Conservation (phyloP, 805 yeast species). For the Priceomyces medius region DNA sequence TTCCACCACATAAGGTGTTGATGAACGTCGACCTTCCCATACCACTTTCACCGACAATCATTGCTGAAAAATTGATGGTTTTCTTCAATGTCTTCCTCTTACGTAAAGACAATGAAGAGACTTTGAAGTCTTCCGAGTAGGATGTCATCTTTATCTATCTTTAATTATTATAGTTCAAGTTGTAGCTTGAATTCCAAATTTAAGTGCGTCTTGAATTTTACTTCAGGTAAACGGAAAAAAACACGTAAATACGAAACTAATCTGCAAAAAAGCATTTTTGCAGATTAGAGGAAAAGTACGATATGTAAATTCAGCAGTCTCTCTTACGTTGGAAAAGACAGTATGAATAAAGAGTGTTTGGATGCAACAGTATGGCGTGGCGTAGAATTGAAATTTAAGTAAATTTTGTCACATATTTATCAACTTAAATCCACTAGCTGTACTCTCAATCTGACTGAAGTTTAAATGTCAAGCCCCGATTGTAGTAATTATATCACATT, state of each 20-base stretch:
- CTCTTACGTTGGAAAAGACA: no score
- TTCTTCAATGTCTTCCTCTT: slow-evolving; percentile 80
- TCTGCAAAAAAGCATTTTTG: slow-evolving; percentile 1
- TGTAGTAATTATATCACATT: no score
- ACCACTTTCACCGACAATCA: slow-evolving; percentile 88
- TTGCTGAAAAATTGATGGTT: slow-evolving; percentile 78
- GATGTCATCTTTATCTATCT: slow-evolving; percentile 3
- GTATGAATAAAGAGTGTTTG: no score
- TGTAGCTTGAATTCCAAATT: neutral
- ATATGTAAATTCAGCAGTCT: no score
- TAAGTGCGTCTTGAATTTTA: slow-evolving; percentile 1
- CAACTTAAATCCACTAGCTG: no score
- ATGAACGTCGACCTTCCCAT: slow-evolving; percentile 90
- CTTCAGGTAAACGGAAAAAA: slow-evolving; percentile 1
- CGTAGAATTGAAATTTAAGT: no score
- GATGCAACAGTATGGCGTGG: no score
- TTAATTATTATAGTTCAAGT: neutral
- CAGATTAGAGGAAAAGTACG: no score
- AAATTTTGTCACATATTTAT: no score
- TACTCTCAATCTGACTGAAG: no score
- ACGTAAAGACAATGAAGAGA: slow-evolving; percentile 42
- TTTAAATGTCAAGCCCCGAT: no score
- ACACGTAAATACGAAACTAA: slow-evolving; percentile 4
- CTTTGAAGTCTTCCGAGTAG: slow-evolving; percentile 18
- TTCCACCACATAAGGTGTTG: slow-evolving; percentile 86